Percentiles rank a stretch among this genome's conserved stretches.
These are phyloP conservation scores for Truncatella angustata DNA, from an alignment of 2,329 filamentous ascomycete species.

Conservation along the genomic window DNA sequence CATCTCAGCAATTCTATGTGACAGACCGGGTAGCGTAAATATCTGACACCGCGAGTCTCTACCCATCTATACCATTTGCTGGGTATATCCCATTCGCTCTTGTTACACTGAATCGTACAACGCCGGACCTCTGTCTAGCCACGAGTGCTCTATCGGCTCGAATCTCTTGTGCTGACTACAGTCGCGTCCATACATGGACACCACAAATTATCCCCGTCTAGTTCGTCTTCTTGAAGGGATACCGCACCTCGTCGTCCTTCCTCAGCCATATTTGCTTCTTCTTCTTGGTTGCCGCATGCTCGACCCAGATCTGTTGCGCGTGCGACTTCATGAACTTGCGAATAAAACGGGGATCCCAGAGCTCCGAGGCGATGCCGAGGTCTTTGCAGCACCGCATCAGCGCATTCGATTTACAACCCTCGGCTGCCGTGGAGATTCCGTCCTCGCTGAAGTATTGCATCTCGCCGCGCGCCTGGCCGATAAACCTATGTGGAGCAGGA, in stretches of 20 bases:
- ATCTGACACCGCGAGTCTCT: neutral
- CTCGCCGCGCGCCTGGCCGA: conserved; percentile 90
- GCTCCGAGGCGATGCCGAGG: conserved; percentile 86
- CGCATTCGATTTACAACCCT: conserved; percentile 97
- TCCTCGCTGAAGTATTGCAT: conserved; percentile 91
- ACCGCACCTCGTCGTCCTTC: conserved; percentile 74
- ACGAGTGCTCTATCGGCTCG: neutral
- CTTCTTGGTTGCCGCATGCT: conserved; percentile 84
- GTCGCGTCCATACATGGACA: no score
- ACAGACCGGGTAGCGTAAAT: no score
- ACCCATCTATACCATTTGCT: no score
- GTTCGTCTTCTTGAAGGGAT: conserved; percentile 50
- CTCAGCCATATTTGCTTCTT: conserved; percentile 82
- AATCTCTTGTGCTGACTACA: no score
- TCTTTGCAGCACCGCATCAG: conserved; percentile 99
- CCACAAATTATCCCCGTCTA: conserved; percentile 3
- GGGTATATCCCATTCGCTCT: neutral
- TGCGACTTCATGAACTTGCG: conserved; percentile 74
- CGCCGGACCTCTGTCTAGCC: no score
- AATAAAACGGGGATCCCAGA: conserved; percentile 95
- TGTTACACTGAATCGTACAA: neutral
- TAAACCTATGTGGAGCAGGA: conserved; percentile 59
- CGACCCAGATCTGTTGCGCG: conserved; percentile 82
- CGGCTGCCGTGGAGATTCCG: conserved; percentile 87
- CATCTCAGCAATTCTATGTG: neutral